Base-by-base conservation (phyloP, 176 grass and related monocot species). In the Hsuehochloa calcarea region DNA sequence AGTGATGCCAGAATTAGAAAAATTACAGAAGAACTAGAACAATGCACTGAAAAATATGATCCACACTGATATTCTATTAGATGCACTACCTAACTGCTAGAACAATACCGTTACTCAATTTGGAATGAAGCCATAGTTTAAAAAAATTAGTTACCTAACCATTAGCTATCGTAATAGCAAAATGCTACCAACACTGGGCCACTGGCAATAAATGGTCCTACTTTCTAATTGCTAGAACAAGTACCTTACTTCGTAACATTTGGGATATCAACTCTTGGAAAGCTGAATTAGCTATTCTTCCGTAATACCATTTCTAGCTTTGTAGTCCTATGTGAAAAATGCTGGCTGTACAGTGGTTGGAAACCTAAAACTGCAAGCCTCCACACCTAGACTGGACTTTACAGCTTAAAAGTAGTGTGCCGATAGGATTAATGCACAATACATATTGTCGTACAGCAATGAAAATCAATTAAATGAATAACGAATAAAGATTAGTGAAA, bases 1-100 rank as follows among this genome's bases (percentile, higher is more conserved):
- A 84, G 68, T 61, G n/a, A 81, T 70, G 43, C 5, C 47, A 76
- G 23, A 55, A 87, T 89, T 61, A 88, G 59, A 47, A 61, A 92
- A 72, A 54, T 47, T 34, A 61, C 22, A 78, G 34, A 84, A 43
- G n/a, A 70, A 45, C 8, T 0, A 80, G 3, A 75, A 49, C 35
- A 77, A 35, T 37, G 23, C 44, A 78, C 38, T 58, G 37, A 86
- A 74, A 52, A 78, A 72, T 56, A 47, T 41, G 38, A 52, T 54
- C 38, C 39, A 68, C 20, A 90, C 19, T 77, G 26, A 20, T 25
- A 61, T 31, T 58, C 72, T 51, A 38, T 71, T n/a, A 65, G 25
- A 58, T 72, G 72, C 38, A 54, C 31, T 77, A 77, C 20, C 45
- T 56, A 82, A 82, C 55, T 65, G 27, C n/a, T 72, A 52, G 64